Evolutionary conservation across 1,139 yeast genomes (phyloP).

Genomic region (Candida buenavistaensis): DNA sequence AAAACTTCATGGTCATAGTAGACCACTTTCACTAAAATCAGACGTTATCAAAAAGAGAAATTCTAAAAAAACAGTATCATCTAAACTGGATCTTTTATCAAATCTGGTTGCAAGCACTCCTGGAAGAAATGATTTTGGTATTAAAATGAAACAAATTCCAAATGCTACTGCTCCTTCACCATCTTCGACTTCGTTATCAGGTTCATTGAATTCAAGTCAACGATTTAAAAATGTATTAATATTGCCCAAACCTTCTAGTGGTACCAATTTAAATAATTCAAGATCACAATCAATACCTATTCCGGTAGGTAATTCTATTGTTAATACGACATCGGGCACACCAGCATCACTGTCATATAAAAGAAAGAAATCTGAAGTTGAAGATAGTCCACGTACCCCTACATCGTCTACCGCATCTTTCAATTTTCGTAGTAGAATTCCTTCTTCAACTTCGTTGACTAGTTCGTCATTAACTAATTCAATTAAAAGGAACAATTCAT

Average conservation of each 20-base stretch:
- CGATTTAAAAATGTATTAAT: constrained; percentile 44
- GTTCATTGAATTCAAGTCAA: constrained; percentile 12
- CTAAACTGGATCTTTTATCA: too few species aligned
- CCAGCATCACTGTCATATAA: constrained; percentile 29
- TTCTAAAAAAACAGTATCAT: constrained; percentile 30
- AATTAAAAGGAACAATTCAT: constrained; percentile 14
- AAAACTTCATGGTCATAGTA: constrained; percentile 57
- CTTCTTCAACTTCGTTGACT: constrained; percentile 16
- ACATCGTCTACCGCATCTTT: constrained; percentile 11
- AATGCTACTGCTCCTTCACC: constrained; percentile 10
- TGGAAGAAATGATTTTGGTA: constrained; percentile 6
- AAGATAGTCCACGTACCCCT: constrained; percentile 12
- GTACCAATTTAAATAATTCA: constrained; percentile 9
- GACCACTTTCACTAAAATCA: constrained; percentile 57
- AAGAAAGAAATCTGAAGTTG: constrained; percentile 42
- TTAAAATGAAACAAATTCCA: constrained; percentile 6
- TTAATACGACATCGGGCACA: constrained; percentile 23
- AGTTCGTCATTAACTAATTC: constrained; percentile 16
- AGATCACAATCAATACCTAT: constrained; percentile 15
- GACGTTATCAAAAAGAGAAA: constrained; percentile 57
- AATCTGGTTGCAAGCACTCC: too few species aligned
- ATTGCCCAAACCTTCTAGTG: constrained; percentile 38
- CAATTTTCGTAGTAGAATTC: constrained; percentile 11
- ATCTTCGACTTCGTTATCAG: constrained; percentile 13
- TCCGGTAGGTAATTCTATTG: constrained; percentile 10